Evolutionary conservation across 2,329 filamentous ascomycete genomes (phyloP), one percentile per base, ranked within the genome.

Genomic region (Phialophora chinensis): DNA sequence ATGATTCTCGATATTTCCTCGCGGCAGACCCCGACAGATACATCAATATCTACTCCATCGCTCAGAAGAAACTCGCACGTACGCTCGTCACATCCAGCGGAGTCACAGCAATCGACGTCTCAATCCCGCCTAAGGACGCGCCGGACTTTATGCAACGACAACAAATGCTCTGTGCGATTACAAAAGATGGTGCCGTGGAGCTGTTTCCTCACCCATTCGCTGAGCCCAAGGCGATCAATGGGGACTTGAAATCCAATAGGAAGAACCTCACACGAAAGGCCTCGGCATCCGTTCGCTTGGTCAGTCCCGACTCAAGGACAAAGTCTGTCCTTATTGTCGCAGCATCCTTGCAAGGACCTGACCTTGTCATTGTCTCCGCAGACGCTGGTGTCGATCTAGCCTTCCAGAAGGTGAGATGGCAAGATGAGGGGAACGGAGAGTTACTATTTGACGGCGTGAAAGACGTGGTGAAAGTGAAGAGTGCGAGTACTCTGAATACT

Each of bases 31-130:
- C 77, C 14, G 82, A 83, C 67, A 80, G 82, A 56, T 84, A 81
- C 69, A 79, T 85, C 68, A 84, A 82, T 66, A 75, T 85, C 42
- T 84, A 84, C 62, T 78, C 83, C 67, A 73, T 78, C 17, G 66
- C 78, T 50, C 77, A 75, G 59, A 76, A 78, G 47, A 81, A 79
- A 66, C 77, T 82, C 20, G 75, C 81, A 3, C 78, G 81, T 60
- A 83, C 82, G 33, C 74, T 85, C n/a, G 79, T 84, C 5, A 79
- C 82, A 27, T 80, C 82, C 27, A 80, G 79, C 33, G 82, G 83
- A 59, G 79, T 84, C 14, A 72, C 77, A 7, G 75, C 75, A 1
- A 66, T 81, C 42, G 75, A 79, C 4, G 67, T 82, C 47, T 77
- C 77, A 63, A 65, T 74, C 5, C 74, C 68, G n/a, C n/a, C 70